Conservation (phyloP, 2,329 filamentous ascomycete species). For the Sporothrix pallida region DNA sequence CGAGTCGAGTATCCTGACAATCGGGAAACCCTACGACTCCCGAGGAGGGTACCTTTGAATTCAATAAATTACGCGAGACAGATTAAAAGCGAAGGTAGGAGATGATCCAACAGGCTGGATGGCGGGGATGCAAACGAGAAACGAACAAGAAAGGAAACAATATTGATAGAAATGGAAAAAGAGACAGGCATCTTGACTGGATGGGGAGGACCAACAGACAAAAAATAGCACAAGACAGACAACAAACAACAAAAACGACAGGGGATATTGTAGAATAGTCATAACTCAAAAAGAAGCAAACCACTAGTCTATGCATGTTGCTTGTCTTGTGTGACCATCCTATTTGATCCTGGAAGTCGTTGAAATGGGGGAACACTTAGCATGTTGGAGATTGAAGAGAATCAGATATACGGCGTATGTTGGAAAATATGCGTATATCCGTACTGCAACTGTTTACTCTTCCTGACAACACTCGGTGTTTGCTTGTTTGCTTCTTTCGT, state of each 20-base stretch:
- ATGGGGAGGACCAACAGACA: slow-evolving; percentile 13
- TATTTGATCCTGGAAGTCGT: neutral
- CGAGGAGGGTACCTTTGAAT: neutral
- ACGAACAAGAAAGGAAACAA: too few relatives aligned
- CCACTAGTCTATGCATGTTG: neutral
- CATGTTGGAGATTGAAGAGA: neutral
- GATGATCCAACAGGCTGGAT: too few relatives aligned
- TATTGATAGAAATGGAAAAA: neutral
- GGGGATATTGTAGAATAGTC: neutral
- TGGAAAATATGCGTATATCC: too few relatives aligned
- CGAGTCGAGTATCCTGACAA: neutral
- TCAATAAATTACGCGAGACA: too few relatives aligned
- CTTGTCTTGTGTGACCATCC: neutral
- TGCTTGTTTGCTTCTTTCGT: neutral
- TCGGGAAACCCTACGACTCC: neutral
- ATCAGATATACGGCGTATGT: neutral
- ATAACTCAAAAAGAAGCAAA: neutral
- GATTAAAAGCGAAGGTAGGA: too few relatives aligned
- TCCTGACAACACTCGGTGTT: too few relatives aligned
- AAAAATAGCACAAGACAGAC: neutral
- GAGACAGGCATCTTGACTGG: neutral
- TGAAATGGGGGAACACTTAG: neutral
- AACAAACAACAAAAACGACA: neutral
- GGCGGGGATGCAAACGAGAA: too few relatives aligned
- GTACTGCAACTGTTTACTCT: too few relatives aligned